phyloP scores from a whole-genome alignment of 371 early-diverging fungal species.

The Mucor racemosus region DNA sequence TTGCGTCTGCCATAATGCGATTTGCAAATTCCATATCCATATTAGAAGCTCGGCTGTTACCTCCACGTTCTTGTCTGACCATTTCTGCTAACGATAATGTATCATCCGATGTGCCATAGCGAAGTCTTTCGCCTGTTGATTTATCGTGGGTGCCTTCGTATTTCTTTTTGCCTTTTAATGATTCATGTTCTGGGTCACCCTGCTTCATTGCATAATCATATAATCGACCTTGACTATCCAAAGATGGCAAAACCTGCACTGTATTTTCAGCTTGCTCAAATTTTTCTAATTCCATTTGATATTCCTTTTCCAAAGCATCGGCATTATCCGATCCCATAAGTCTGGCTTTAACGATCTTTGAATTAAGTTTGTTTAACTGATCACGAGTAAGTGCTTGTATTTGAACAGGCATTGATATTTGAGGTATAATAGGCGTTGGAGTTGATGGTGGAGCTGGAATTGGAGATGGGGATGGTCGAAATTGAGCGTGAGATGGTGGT shows the following conservation, averaged over 20 bases:
- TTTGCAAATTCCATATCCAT: slow-evolving; percentile 78
- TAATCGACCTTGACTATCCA: slow-evolving; percentile 68
- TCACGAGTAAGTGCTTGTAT: slow-evolving; percentile 54
- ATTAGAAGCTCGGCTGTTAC: slow-evolving; percentile 38
- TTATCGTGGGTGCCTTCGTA: slow-evolving; percentile 61
- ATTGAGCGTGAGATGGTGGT: slow-evolving; percentile 2
- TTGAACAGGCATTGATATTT: background rate
- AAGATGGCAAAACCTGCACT: slow-evolving; percentile 61
- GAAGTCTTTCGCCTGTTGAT: slow-evolving; percentile 57
- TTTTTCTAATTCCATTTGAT: slow-evolving; percentile 54
- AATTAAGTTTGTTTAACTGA: slow-evolving; percentile 87
- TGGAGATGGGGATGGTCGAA: background rate
- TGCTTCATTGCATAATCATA: slow-evolving; percentile 50
- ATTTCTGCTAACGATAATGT: slow-evolving; percentile 63
- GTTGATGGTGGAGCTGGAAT: slow-evolving; percentile 3
- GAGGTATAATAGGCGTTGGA: slow-evolving; percentile 2
- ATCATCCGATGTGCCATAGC: slow-evolving; percentile 65
- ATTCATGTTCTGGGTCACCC: slow-evolving; percentile 9
- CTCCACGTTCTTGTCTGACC: slow-evolving; percentile 72
- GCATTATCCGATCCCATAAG: slow-evolving; percentile 71
- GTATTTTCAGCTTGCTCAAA: slow-evolving; percentile 32
- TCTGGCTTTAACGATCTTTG: slow-evolving; percentile 81
- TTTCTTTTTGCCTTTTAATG: slow-evolving; percentile 51
- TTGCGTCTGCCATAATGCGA: slow-evolving; percentile 76
- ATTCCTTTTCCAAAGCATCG: slow-evolving; percentile 72